phyloP scores from a whole-genome alignment of 352 stramenopile genomes.

The Globisporangium sylvaticum region DNA sequence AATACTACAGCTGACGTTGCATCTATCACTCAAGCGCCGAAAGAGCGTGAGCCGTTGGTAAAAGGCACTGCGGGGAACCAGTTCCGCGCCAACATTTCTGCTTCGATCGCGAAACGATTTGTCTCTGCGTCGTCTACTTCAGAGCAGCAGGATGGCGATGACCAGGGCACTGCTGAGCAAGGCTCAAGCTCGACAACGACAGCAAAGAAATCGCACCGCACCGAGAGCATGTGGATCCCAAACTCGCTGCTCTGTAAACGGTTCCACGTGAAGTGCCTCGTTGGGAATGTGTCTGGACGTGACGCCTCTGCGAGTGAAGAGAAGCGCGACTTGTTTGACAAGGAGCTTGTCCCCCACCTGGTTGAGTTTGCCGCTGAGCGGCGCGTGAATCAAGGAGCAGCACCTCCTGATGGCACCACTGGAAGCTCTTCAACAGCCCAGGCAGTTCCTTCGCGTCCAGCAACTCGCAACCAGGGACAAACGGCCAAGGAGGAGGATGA shows the following conservation, averaged over 20 bases:
- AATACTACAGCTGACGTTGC: not conserved
- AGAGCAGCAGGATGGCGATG: conserved; percentile 9
- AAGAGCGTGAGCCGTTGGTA: conserved; percentile 35
- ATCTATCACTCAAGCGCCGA: not conserved
- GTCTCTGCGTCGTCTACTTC: conserved; percentile 34
- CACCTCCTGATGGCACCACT: not conserved
- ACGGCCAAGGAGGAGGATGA: conserved; percentile 6
- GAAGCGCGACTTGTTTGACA: conserved; percentile 56
- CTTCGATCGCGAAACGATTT: conserved; percentile 81
- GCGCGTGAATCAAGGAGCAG: not conserved
- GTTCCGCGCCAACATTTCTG: conserved; percentile 72
- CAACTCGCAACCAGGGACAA: not conserved
- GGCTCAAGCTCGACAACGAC: not conserved
- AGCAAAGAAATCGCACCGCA: conserved; percentile 44
- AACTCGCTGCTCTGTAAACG: conserved; percentile 77
- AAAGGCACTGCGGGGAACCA: conserved; percentile 28
- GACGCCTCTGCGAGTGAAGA: conserved; percentile 18
- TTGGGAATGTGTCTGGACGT: conserved; percentile 21
- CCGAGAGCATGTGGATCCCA: conserved; percentile 56
- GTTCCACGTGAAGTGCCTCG: conserved; percentile 64
- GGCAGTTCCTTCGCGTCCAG: not conserved
- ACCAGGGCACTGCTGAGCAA: not conserved
- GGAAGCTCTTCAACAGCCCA: not conserved
- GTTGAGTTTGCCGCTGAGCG: conserved; percentile 55
- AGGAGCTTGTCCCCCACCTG: conserved; percentile 69